Percentiles rank a stretch among this genome's conserved stretches.
phyloP scores from a whole-genome alignment of 176 grass and related monocot species.

The Avena insularis region DNA sequence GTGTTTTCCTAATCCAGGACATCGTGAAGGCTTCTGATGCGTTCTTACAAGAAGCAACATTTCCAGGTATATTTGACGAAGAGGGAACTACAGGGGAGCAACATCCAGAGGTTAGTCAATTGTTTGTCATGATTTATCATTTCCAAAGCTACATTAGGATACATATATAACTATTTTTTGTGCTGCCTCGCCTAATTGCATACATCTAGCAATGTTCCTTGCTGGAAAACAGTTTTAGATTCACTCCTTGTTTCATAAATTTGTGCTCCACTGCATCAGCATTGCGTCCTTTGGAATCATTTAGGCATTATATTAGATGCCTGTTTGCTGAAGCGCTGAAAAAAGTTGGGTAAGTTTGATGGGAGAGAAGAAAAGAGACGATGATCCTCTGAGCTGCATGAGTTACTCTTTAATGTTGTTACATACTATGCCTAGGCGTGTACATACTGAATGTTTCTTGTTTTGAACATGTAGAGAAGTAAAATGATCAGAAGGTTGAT shows the following conservation, averaged over 20 bases:
- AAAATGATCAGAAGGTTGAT: constrained; percentile 71
- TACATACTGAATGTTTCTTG: constrained; percentile 26
- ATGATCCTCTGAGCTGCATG: constrained; percentile 16
- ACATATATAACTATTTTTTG: not conserved
- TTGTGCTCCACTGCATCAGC: not conserved
- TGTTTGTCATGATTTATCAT: not conserved
- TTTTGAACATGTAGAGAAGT: constrained; percentile 62
- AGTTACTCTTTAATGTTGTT: constrained; percentile 21
- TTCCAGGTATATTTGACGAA: constrained; percentile 66
- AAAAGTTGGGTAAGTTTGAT: not conserved
- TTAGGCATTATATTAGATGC: not conserved
- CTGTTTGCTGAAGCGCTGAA: not conserved
- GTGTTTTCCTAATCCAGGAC: constrained; percentile 92
- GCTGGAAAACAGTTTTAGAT: constrained; percentile 6
- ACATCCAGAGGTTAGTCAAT: constrained; percentile 68
- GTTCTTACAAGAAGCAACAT: constrained; percentile 78
- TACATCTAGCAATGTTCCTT: not conserved
- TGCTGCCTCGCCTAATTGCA: not conserved
- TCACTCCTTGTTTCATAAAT: constrained; percentile 12
- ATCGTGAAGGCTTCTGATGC: constrained; percentile 77
- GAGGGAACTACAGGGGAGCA: constrained; percentile 41
- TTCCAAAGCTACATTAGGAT: not conserved
- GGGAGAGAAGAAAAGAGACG: not conserved
- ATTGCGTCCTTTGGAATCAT: not conserved
- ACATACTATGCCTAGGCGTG: not conserved